Percentiles rank a stretch among this genome's conserved stretches.
Conservation (phyloP, 352 stramenopile genomes). For the Phytophthora multivora region DNA sequence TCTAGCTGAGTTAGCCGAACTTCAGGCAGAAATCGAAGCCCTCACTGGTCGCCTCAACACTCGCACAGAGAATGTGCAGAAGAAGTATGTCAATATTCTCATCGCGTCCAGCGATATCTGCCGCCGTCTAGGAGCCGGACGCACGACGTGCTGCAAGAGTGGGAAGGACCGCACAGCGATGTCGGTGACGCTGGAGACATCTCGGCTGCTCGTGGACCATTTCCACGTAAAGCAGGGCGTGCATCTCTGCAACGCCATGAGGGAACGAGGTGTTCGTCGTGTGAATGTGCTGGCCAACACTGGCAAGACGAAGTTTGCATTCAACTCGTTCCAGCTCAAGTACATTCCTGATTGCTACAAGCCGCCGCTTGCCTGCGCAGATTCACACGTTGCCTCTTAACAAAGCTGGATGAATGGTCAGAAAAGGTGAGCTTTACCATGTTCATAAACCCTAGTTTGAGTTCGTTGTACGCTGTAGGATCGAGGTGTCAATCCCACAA, state of each 20-base stretch:
- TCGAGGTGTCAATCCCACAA: constrained; percentile 58
- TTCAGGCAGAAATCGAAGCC: constrained; percentile 65
- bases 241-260: constrained; percentile 86
- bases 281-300: constrained; percentile 89
- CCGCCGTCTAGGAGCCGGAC: constrained; percentile 89
- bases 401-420: not conserved
- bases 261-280: constrained; percentile 80
- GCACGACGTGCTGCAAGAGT: constrained; percentile 97
- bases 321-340: constrained; percentile 97
- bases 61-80: constrained; percentile 71
- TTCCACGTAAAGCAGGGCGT: constrained; percentile 89
- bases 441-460: constrained; percentile 16
- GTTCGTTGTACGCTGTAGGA: constrained; percentile 33
- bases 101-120: constrained; percentile 89
- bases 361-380: constrained; percentile 80
- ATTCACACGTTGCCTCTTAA: constrained; percentile 81
- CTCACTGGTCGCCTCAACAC: constrained; percentile 63
- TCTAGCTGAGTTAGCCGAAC: constrained; percentile 43
- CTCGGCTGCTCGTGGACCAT: constrained; percentile 89
- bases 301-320: constrained; percentile 94
- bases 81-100: constrained; percentile 90
- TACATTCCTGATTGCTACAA: constrained; percentile 96
- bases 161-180: constrained; percentile 98
- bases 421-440: constrained; percentile 13
- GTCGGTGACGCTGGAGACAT: constrained; percentile 96